Evolutionary conservation across 2,329 filamentous ascomycete species (phyloP), one percentile per base, ranked within the genome.

Genomic region (Botrytis fragariae): DNA sequence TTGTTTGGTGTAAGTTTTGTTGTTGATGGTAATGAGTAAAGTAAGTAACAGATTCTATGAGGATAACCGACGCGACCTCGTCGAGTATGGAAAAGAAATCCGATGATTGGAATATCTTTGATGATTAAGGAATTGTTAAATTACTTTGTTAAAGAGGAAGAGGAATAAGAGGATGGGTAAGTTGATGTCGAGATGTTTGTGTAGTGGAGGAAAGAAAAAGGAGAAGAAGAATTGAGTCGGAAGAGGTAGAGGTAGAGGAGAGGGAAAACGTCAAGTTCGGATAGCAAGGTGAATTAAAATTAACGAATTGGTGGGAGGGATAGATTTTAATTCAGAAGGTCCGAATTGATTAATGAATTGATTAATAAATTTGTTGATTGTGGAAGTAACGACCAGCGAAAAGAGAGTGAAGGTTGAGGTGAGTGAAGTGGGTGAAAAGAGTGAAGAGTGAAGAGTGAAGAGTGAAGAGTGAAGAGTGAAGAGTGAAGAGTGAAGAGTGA

Each of bases 41-140:
- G 59, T 44, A 64, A 44, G 65, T 29, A 71, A 60, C 51, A 54
- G 35, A 62, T 72, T 48, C 67, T 71, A 32, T 42, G 48, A 51
- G 67, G 37, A 62, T 69, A 51, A 48, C 71, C 60, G 60, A 60
- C 48, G 70, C 54, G 68, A 70, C 25, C 29, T 62, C 25, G 69
- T 51, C 63, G 72, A 75, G 29, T 72, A 69, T 62, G 54, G 57
- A 70, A 72, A 70, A 70, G 69, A 51, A 37, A 42, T 25, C n/a
- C 37, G 18, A 57, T 69, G 18, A 18, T 42, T 32, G n/a, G 48
- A 42, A 69, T 32, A 69, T 32, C 48, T 57, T 69, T 57, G 32
- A 68, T 32, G 48, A 4, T 22, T 68, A 32, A n/a, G 48, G 35
- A 42, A 42, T 22, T 57, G 35, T 42, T 57, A 18, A 29, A 42